A percentile compares a stretch with the other conserved stretches of the same genome.
Conservation (phyloP, 371 early-diverging fungal species). For the Lichtheimia corymbifera region DNA sequence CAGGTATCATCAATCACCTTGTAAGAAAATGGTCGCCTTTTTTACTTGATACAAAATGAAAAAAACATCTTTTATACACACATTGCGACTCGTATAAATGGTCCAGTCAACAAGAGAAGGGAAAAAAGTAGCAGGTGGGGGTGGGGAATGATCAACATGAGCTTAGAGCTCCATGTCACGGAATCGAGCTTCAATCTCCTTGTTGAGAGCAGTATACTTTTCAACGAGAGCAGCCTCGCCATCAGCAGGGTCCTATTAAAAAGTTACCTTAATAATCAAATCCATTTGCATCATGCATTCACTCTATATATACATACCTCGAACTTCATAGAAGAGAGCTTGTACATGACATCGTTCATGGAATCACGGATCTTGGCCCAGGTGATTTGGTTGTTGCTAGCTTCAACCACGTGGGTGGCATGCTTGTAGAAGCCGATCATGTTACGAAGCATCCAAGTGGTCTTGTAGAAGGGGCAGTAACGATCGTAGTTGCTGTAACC, state of each 20-base stretch:
- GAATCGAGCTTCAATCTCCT: conserved; percentile 98
- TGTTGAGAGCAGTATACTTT: conserved; percentile 82
- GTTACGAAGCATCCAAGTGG: conserved; percentile 98
- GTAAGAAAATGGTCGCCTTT: background rate
- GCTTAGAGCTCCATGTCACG: conserved; percentile 50
- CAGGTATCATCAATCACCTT: conserved; percentile 1
- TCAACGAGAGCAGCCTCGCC: conserved; percentile 87
- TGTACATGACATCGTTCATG: conserved; percentile 94
- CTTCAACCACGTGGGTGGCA: conserved; percentile 93
- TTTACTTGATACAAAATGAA: background rate
- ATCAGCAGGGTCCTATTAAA: conserved; percentile 87
- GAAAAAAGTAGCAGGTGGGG: background rate
- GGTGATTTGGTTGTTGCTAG: conserved; percentile 84
- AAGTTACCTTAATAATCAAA: background rate
- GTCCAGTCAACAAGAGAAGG: background rate
- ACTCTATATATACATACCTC: conserved; percentile 53
- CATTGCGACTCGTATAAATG: no score
- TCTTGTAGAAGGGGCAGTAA: conserved; percentile 99
- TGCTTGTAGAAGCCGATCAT: conserved; percentile 97
- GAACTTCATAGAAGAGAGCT: conserved; percentile 99
- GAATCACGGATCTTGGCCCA: conserved; percentile 96
- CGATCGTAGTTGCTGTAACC: conserved; percentile 99
- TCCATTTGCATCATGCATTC: no score
- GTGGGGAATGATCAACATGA: background rate
- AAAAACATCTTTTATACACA: no score